These are phyloP conservation scores for Elaeis guineensis DNA, from an alignment of 176 grass and related monocot species.

Conservation along the genomic window DNA sequence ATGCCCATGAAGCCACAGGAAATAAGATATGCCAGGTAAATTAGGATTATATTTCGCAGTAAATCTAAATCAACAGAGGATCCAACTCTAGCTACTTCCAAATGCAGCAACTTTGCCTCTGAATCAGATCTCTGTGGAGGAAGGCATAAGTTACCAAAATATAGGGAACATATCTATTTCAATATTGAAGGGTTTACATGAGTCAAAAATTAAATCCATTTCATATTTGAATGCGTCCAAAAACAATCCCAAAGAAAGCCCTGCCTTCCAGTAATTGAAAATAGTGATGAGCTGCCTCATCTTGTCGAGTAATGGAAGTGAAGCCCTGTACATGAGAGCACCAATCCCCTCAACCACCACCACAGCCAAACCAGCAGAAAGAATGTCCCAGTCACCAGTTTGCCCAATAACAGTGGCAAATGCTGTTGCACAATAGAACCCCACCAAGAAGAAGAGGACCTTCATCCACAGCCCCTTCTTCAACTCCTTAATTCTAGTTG, in stretches of 20 bases:
- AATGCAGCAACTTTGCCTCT: no score
- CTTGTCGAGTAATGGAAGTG: conserved; percentile 44
- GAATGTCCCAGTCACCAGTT: conserved; percentile 95
- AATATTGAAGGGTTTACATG: conserved; percentile 55
- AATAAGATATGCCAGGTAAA: no score
- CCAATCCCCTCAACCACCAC: conserved; percentile 83
- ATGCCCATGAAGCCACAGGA: no score
- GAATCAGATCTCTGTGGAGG: no score
- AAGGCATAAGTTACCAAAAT: conserved; percentile 30
- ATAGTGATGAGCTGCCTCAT: conserved; percentile 48
- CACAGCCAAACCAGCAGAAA: conserved; percentile 80
- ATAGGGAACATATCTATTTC: conserved; percentile 51
- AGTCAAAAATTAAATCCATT: conserved; percentile 45
- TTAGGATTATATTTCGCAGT: no score
- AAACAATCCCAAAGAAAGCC: conserved; percentile 78
- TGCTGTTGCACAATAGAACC: conserved; percentile 85
- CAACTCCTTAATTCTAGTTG: conserved; percentile 34
- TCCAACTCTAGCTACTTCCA: no score
- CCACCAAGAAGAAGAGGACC: conserved; percentile 74
- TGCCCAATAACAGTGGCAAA: conserved; percentile 90
- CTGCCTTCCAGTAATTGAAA: conserved; percentile 98
- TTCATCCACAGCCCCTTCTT: conserved; percentile 53
- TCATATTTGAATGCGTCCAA: conserved; percentile 93
- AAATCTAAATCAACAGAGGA: no score
- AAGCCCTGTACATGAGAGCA: conserved; percentile 75